A percentile compares a stretch with the other conserved stretches of the same genome.
These are phyloP conservation scores for Zychaea mexicana DNA, from an alignment of 371 early-diverging fungal species.

Conservation along the genomic window DNA sequence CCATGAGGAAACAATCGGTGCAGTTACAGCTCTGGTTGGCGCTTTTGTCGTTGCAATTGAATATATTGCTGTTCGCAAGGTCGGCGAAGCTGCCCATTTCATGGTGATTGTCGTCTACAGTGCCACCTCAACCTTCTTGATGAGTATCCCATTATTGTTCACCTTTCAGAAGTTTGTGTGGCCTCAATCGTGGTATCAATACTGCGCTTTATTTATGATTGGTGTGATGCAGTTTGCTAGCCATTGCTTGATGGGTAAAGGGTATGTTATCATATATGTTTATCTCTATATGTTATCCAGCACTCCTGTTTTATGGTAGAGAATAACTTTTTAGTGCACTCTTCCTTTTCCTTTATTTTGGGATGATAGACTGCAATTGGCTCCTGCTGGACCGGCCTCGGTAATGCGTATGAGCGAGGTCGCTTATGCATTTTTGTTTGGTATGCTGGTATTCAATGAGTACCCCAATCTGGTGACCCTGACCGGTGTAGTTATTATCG, in stretches of 20 bases:
- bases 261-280: conserved; percentile 26
- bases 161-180: conserved; percentile 26
- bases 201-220: conserved; percentile 35
- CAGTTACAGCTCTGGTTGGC: conserved; percentile 55
- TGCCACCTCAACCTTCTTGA: conserved; percentile 59
- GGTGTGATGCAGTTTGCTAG: conserved; percentile 72
- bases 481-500: conserved; percentile 65
- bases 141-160: conserved; percentile 31
- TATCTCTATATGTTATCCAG: not conserved
- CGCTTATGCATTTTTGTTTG: conserved; percentile 78
- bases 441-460: conserved; percentile 69
- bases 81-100: conserved; percentile 64
- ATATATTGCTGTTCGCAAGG: conserved; percentile 70
- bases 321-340: no score
- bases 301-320: not conserved
- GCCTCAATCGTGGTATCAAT: conserved; percentile 32
- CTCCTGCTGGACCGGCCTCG: conserved; percentile 72
- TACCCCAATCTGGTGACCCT: conserved; percentile 52
- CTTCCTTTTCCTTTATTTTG: not conserved
- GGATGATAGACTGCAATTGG: conserved; percentile 59
- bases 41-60: conserved; percentile 64
- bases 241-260: conserved; percentile 70
- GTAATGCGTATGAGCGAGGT: conserved; percentile 79
- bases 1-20: conserved; percentile 35
- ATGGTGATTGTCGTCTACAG: conserved; percentile 78